phyloP scores from a whole-genome alignment of 805 yeast species.

The Kazachstania africana region DNA sequence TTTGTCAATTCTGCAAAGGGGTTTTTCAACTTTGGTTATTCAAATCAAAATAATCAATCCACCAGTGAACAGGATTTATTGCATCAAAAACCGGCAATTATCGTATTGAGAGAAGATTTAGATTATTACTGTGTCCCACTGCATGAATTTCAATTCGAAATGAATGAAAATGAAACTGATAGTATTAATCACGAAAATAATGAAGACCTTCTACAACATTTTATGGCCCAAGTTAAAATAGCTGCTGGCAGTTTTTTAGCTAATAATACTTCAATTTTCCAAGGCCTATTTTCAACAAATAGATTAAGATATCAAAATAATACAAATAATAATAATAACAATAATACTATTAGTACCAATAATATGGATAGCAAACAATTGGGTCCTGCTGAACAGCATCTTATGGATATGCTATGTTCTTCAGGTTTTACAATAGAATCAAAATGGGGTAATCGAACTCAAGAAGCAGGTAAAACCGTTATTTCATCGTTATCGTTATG shows the following conservation, averaged over 20 bases:
- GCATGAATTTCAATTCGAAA: slow-evolving; percentile 29
- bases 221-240: slow-evolving; percentile 57
- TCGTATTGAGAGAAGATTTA: slow-evolving; percentile 85
- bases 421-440: slow-evolving; percentile 65
- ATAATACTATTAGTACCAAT: neutral
- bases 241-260: slow-evolving; percentile 61
- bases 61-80: slow-evolving; percentile 53
- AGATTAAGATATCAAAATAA: slow-evolving; percentile 18
- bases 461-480: slow-evolving; percentile 82
- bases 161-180: slow-evolving; percentile 13
- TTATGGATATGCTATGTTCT: slow-evolving; percentile 86
- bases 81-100: slow-evolving; percentile 75
- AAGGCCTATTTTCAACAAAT: slow-evolving; percentile 45
- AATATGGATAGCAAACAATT: slow-evolving; percentile 38
- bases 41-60: slow-evolving; percentile 3
- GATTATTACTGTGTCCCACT: slow-evolving; percentile 83
- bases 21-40: slow-evolving; percentile 14
- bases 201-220: slow-evolving; percentile 26
- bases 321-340: neutral
- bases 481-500: slow-evolving; percentile 51
- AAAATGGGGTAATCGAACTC: slow-evolving; percentile 80
- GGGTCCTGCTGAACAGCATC: slow-evolving; percentile 89
- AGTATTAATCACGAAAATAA: slow-evolving; percentile 35
- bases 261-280: slow-evolving; percentile 50
- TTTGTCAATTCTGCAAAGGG: slow-evolving; percentile 16